These are phyloP conservation scores for Geranomyces variabilis DNA, from an alignment of 192 early-diverging fungal species.

Conservation along the genomic window DNA sequence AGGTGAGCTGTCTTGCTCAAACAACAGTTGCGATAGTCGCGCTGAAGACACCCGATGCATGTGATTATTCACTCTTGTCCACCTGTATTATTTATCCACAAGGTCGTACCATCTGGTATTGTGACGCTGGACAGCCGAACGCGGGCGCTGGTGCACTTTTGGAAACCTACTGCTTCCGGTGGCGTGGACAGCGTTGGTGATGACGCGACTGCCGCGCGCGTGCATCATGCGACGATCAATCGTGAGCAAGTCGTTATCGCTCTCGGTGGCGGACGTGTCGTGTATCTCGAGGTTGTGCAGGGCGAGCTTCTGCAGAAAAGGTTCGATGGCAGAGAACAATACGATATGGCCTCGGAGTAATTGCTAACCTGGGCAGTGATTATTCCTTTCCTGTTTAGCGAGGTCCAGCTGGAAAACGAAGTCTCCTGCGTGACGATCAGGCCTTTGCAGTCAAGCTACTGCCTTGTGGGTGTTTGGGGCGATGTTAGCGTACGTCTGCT, in stretches of 20 bases:
- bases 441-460: constrained; percentile 44
- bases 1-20: constrained; percentile 49
- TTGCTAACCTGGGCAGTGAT: no score
- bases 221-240: constrained; percentile 63
- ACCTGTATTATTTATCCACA: no score
- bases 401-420: constrained; percentile 59
- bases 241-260: constrained; percentile 61
- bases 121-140: constrained; percentile 33
- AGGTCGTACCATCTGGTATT: constrained; percentile 43
- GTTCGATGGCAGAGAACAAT: constrained; percentile 44
- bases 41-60: no score
- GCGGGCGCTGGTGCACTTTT: constrained; percentile 44
- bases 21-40: no score
- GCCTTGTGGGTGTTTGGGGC: constrained; percentile 75
- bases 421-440: constrained; percentile 77
- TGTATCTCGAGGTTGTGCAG: constrained; percentile 59
- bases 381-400: constrained; percentile 29
- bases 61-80: no score
- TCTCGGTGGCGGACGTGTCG: constrained; percentile 54
- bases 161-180: constrained; percentile 45
- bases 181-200: no score
- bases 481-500: constrained; percentile 65
- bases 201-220: constrained; percentile 16
- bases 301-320: constrained; percentile 43
- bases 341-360: background rate